Percentiles rank a stretch among this genome's conserved stretches.
phyloP scores from a whole-genome alignment of 345 rosid genomes.

The Streptanthus diversifolius region DNA sequence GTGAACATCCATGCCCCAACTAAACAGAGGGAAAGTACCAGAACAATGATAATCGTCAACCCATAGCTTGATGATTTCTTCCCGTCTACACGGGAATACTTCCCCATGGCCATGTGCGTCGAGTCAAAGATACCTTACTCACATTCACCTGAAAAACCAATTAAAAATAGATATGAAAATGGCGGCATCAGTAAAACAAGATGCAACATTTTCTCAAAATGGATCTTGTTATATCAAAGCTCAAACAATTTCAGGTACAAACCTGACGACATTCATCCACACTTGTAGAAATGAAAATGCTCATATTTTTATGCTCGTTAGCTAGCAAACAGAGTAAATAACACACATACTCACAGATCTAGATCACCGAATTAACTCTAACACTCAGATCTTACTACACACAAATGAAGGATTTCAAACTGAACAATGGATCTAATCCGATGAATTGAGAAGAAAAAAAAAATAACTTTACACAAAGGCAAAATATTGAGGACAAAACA shows the following conservation, averaged over 20 bases:
- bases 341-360: neutral
- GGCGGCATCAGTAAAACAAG: neutral
- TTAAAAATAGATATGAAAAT: neutral
- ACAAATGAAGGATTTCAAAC: neutral
- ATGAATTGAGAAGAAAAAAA: neutral
- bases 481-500: neutral
- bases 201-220: neutral
- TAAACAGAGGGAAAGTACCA: constrained; percentile 55
- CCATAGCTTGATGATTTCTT: constrained; percentile 60
- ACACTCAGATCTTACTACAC: constrained; percentile 23
- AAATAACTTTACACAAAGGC: neutral
- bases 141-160: constrained; percentile 23
- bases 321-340: neutral
- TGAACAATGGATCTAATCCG: neutral
- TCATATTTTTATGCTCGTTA: neutral
- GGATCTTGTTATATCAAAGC: constrained; percentile 8
- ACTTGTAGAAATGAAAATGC: neutral
- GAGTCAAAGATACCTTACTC: constrained; percentile 1
- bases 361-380: neutral
- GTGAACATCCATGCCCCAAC: constrained; percentile 82
- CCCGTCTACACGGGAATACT: constrained; percentile 62
- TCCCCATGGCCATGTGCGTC: constrained; percentile 56
- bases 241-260: neutral
- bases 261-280: neutral
- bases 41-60: constrained; percentile 50